These are phyloP conservation scores for Ligustrum vulgare DNA, from an alignment of 257 asterid genomes.

Conservation along the genomic window DNA sequence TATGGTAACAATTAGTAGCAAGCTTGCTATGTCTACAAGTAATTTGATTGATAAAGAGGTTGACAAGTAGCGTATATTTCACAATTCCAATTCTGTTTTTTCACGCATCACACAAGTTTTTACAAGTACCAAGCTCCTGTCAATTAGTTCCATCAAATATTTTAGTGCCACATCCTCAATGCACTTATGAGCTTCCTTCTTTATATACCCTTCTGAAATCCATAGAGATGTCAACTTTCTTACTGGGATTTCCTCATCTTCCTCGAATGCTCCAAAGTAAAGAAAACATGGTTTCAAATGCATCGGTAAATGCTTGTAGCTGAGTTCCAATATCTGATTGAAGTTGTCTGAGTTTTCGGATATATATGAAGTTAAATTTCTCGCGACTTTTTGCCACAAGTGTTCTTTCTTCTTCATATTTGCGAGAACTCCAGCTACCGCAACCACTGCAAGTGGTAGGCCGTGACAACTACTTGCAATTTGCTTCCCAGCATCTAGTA, in stretches of 20 bases:
- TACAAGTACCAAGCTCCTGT: too few relatives aligned
- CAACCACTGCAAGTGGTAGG: neutral
- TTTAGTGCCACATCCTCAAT: too few relatives aligned
- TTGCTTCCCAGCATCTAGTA: neutral
- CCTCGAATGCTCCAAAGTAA: neutral
- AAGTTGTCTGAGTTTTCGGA: too few relatives aligned
- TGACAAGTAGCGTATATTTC: too few relatives aligned
- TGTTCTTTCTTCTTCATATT: slow-evolving; percentile 7
- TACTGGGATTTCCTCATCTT: neutral
- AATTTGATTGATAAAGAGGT: too few relatives aligned
- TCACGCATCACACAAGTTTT: too few relatives aligned
- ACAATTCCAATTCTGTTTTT: too few relatives aligned
- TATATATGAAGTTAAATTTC: neutral
- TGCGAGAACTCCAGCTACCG: slow-evolving; percentile 9
- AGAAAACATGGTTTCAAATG: neutral
- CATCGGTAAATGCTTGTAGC: neutral
- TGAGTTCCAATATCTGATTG: neutral
- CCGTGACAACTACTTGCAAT: slow-evolving; percentile 4
- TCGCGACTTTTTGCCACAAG: neutral
- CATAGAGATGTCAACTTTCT: neutral
- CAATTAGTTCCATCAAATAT: too few relatives aligned
- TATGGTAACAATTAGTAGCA: too few relatives aligned
- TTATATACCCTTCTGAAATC: too few relatives aligned
- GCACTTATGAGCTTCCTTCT: too few relatives aligned
- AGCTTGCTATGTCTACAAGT: too few relatives aligned